Base-by-base conservation (phyloP, 2,329 filamentous ascomycete species). In the Epichloe gansuensis region DNA sequence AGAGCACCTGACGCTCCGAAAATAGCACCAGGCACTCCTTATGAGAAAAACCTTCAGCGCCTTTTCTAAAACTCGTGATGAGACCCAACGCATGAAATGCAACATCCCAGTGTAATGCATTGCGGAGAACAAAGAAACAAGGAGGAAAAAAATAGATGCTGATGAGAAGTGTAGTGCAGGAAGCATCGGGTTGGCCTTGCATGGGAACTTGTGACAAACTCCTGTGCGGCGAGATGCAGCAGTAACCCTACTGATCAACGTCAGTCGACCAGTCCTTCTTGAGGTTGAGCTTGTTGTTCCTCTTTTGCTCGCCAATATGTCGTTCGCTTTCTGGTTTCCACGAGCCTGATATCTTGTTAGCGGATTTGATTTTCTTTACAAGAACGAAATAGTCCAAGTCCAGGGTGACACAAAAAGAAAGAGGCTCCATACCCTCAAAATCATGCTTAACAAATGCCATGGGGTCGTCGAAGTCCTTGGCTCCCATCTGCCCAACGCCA, bases 381-480 rank as follows among this genome's bases (percentile, higher is more conserved):
- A 23, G 52, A 35, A 35, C 38, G 15, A 21, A 42, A 4, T 25
- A 5, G 8, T 3, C 17, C 5, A 11, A 5, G 8, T 3, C 17
- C 5, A 11, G 4, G 6, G 21, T 2, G 3, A 23, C 4, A 44
- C 4, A 44, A 31, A 37, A 46, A 53, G 11, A 52, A 49, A 23
- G 42, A 31, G n/a, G 13, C 11, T 17, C 28, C 77, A 59, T 73
- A 94, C 91, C 93, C 75, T 95, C 88, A 67, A 98, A 98, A 52
- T 90, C 84, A 71, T 98, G 93, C 72, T 93, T 91, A 56, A 98
- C 93, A 74, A 95, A 97, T 2, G 93, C 93, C 88, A 95, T 91
- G 1, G 90, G 89, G 65, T 97, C 86, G 60, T 96, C 89, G 43
- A 83, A 78, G 57, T 94, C 90, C 62, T 85, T 84, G 46, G 93